Evolutionary conservation across 2,329 filamentous ascomycete genomes (phyloP), one percentile per base, ranked within the genome.

Genomic region (Mariannaea elegans): DNA sequence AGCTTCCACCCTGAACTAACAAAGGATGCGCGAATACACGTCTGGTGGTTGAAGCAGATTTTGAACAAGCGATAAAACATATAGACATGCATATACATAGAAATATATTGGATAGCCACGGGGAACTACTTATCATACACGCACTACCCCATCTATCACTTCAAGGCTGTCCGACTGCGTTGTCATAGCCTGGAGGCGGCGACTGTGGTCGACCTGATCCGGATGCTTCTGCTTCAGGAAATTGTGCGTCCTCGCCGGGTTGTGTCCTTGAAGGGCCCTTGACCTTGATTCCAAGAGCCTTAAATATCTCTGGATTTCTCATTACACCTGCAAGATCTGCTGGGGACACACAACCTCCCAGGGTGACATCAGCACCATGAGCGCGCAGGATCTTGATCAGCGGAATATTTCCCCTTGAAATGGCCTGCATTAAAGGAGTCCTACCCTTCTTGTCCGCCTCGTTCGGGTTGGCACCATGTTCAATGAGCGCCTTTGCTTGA

Each of bases 1-100:
- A 97, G 94, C 71, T 99, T 98, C 73, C 95, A 98, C 71, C 95
- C 95, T 0, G 95, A 99, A 76, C 76, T 99, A 75, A 98, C 94
- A 0, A 86, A 88, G 7, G 95, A 99, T 78, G 81, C 88, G 56
- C 85, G 95, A 56, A 96, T 98, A 71, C 95, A 99, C 76, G 83
- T 87, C 4, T 98, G 95, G 95, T 99, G 95, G 95, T 72, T 99
- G 73, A 80, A 84, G 67, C 87, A 94, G 76, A 90, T 77, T 54
- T 47, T 76, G n/a, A 58, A 52, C 42, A 57, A 64, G 39, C 55
- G 57, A 49, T 71, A 27, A 27, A 27, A 63, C 47, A 54, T 14
- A 36, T 38, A 45, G 7, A 23, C 47, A 46, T 9, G 45, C 7
- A 56, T 39, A 50, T 48, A 19, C 7, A 23, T 14, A 48, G 27